A percentile compares a stretch with the other conserved stretches of the same genome.
Conservation (phyloP, 192 early-diverging fungal species). For the Kickxella alabastrina region DNA sequence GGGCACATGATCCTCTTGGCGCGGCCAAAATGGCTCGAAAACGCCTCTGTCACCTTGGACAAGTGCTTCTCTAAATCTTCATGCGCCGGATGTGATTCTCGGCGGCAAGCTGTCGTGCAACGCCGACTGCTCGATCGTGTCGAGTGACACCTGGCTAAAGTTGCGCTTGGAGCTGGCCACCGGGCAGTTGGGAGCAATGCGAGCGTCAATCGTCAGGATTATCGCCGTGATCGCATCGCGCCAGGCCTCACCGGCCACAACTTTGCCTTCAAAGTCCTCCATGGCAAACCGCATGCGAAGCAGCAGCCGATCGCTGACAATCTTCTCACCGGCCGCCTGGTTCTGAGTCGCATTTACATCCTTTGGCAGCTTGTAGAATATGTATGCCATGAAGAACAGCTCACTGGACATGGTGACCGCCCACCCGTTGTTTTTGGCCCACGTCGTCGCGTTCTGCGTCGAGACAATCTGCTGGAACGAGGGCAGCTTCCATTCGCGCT, state of each 20-base stretch:
- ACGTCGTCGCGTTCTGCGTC: constrained; percentile 34
- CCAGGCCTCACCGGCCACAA: constrained; percentile 40
- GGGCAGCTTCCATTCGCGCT: constrained; percentile 54
- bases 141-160: constrained; percentile 34
- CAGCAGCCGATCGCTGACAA: constrained; percentile 44
- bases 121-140: constrained; percentile 7
- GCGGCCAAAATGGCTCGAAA: constrained; percentile 48
- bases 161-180: constrained; percentile 16
- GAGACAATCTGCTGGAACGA: constrained; percentile 50
- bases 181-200: constrained; percentile 33
- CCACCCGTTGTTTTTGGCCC: constrained; percentile 46
- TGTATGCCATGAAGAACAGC: constrained; percentile 49
- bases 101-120: constrained; percentile 14
- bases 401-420: constrained; percentile 49
- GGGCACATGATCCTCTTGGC: constrained; percentile 28
- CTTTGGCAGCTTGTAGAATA: constrained; percentile 43
- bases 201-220: constrained; percentile 48
- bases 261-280: constrained; percentile 46
- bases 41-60: constrained; percentile 48
- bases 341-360: constrained; percentile 22
- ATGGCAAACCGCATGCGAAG: constrained; percentile 51
- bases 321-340: constrained; percentile 26
- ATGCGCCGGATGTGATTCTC: constrained; percentile 48
- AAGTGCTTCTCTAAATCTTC: constrained; percentile 47
- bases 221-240: constrained; percentile 49